Percentiles rank a stretch among this genome's conserved stretches.
Conservation (phyloP, 768 basidiomycete species). For the Lactifluus rugatus region DNA sequence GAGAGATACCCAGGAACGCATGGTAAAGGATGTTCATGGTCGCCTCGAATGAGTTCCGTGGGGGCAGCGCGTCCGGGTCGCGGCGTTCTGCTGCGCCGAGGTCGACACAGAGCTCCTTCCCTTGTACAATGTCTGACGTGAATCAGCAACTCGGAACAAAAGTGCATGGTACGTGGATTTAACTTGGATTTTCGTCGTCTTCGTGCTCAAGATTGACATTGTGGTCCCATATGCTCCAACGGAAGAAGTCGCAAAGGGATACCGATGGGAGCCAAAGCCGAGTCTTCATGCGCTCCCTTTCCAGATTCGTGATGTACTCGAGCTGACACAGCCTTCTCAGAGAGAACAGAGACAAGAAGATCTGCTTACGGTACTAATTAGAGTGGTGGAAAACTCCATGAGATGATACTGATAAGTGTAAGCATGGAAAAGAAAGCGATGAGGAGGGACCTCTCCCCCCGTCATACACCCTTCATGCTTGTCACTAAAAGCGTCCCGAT, state of each 20-base stretch:
- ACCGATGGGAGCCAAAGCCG: constrained; percentile 51
- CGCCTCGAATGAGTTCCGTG: constrained; percentile 47
- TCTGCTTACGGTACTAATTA: constrained; percentile 31
- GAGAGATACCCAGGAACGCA: constrained; percentile 31
- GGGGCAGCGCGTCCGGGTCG: constrained; percentile 70
- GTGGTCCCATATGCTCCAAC: constrained; percentile 38
- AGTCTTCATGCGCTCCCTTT: constrained; percentile 33
- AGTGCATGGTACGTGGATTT: not conserved
- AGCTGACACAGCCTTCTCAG: constrained; percentile 35
- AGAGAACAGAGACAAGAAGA: not conserved
- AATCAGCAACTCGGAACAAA: not conserved
- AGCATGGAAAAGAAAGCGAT: constrained; percentile 63
- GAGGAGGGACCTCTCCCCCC: constrained; percentile 41
- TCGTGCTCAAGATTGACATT: constrained; percentile 35
- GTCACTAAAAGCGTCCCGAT: constrained; percentile 40
- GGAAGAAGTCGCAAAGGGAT: constrained; percentile 28
- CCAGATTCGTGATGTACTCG: constrained; percentile 45
- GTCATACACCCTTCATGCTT: constrained; percentile 22
- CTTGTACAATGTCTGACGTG: constrained; percentile 44
- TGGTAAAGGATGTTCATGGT: constrained; percentile 39
- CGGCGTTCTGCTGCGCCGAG: constrained; percentile 47
- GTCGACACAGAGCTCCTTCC: constrained; percentile 39
- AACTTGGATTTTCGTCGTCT: constrained; percentile 64
- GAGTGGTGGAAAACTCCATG: constrained; percentile 29
- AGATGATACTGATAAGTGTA: constrained; percentile 60